phyloP scores from a whole-genome alignment of 108 stramenopile species.

The Skeletonema menzelii region DNA sequence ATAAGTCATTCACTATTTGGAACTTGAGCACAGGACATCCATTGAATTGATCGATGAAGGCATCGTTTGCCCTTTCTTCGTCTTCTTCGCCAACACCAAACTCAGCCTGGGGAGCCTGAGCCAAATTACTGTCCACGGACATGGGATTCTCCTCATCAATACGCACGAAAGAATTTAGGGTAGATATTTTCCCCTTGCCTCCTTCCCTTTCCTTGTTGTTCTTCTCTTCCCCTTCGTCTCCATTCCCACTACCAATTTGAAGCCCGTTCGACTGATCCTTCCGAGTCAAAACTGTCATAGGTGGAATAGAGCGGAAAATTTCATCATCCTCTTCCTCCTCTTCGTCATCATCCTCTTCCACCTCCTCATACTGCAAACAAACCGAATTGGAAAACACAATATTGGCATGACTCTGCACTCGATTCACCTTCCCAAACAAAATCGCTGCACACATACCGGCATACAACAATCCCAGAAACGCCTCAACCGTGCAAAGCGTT shows the following conservation, averaged over 20 bases:
- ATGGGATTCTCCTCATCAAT: neutral
- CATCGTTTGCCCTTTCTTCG: neutral
- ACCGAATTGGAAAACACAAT: constrained; percentile 73
- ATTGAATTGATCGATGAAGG: constrained; percentile 30
- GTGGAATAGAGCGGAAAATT: neutral
- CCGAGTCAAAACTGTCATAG: neutral
- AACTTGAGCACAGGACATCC: constrained; percentile 80
- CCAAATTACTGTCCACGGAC: neutral
- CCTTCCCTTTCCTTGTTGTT: neutral
- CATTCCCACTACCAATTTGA: neutral
- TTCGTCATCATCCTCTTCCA: constrained; percentile 21
- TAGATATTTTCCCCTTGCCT: neutral
- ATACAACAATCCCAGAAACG: constrained; percentile 76
- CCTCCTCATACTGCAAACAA: constrained; percentile 67
- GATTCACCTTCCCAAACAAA: constrained; percentile 76
- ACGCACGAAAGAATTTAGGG: neutral
- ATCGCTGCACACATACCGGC: constrained; percentile 83
- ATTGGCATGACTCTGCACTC: constrained; percentile 70
- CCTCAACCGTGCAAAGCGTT: constrained; percentile 64
- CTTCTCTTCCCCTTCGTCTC: neutral
- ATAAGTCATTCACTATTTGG: constrained; percentile 70
- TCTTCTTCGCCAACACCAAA: too few relatives aligned
- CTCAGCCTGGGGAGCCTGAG: neutral
- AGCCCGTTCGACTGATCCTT: neutral
- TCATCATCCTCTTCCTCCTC: neutral